Evolutionary conservation across 2,329 filamentous ascomycete species (phyloP).

Genomic region (Fusarium multiceps): DNA sequence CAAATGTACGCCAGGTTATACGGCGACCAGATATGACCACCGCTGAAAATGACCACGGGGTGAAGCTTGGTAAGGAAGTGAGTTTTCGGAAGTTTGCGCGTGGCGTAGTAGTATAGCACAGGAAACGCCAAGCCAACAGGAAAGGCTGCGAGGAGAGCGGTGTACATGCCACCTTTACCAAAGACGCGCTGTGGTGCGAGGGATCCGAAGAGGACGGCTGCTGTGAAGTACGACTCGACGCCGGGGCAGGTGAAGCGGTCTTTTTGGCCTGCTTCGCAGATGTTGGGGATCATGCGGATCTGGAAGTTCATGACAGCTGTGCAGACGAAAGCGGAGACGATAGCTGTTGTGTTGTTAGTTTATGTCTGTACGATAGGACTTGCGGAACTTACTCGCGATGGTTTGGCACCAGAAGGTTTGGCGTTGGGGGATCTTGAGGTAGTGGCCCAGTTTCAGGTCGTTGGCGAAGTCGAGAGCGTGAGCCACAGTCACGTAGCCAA

Average conservation of each 20-base stretch:
- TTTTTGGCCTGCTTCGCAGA: constrained; percentile 52
- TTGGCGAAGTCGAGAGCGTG: constrained; percentile 53
- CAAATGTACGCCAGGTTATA: constrained; percentile 61
- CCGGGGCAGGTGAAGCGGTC: constrained; percentile 54
- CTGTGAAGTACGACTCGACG: constrained; percentile 55
- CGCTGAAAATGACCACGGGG: constrained; percentile 57
- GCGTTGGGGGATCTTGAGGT: constrained; percentile 59
- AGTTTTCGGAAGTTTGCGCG: constrained; percentile 49
- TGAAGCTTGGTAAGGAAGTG: constrained; percentile 56
- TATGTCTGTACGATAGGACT: fast-evolving
- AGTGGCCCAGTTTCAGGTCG: constrained; percentile 54
- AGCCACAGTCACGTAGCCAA: constrained; percentile 52
- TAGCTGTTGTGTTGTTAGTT: constrained; percentile 14
- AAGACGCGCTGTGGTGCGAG: constrained; percentile 54
- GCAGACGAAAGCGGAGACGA: constrained; percentile 51
- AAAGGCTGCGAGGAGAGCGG: constrained; percentile 53
- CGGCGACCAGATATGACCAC: constrained; percentile 55
- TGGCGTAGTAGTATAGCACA: constrained; percentile 52
- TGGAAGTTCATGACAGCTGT: constrained; percentile 54
- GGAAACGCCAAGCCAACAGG: constrained; percentile 54
- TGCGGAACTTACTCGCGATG: constrained; percentile 40
- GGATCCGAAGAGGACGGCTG: constrained; percentile 56
- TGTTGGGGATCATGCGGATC: constrained; percentile 49
- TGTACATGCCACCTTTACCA: constrained; percentile 52
- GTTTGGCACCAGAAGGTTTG: constrained; percentile 52